Percentiles rank a stretch among this genome's conserved stretches.
phyloP scores from a whole-genome alignment of 257 asterid genomes.

The Lycium barbarum region DNA sequence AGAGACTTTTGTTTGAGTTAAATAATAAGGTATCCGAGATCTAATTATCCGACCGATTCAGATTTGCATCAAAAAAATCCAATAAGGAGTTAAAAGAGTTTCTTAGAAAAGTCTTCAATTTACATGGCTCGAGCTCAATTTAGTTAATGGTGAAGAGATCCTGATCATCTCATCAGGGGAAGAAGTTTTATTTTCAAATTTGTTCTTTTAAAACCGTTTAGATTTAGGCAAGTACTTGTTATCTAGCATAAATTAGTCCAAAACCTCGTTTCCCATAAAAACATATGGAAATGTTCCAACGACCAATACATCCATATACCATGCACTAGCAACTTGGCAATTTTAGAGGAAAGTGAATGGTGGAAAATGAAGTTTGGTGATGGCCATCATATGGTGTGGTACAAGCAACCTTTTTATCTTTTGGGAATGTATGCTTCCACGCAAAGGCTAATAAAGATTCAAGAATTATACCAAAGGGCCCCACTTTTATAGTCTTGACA shows the following conservation, averaged over 20 bases:
- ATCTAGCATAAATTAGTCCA: background rate
- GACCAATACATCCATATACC: background rate
- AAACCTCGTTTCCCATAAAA: background rate
- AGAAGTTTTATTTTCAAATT: background rate
- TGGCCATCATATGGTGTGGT: constrained; percentile 7
- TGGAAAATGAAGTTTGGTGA: constrained; percentile 23
- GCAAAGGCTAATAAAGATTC: constrained; percentile 21
- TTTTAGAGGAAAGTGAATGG: constrained; percentile 3
- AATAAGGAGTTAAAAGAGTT: too few species aligned
- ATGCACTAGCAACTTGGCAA: background rate
- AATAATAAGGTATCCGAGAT: background rate
- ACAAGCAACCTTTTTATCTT: constrained; percentile 26
- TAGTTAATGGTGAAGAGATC: too few species aligned
- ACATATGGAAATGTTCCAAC: background rate
- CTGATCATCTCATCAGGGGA: background rate
- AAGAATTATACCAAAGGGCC: constrained; percentile 8
- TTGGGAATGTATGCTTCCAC: constrained; percentile 25
- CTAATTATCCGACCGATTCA: background rate
- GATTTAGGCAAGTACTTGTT: background rate
- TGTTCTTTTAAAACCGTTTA: background rate
- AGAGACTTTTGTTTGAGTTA: background rate
- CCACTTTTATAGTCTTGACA: background rate
- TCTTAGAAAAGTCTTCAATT: background rate
- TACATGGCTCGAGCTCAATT: background rate
- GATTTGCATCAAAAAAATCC: too few species aligned